Evolutionary conservation across 2,329 filamentous ascomycete genomes (phyloP), one percentile per base, ranked within the genome.

Genomic region (Aspergillus sp.): DNA sequence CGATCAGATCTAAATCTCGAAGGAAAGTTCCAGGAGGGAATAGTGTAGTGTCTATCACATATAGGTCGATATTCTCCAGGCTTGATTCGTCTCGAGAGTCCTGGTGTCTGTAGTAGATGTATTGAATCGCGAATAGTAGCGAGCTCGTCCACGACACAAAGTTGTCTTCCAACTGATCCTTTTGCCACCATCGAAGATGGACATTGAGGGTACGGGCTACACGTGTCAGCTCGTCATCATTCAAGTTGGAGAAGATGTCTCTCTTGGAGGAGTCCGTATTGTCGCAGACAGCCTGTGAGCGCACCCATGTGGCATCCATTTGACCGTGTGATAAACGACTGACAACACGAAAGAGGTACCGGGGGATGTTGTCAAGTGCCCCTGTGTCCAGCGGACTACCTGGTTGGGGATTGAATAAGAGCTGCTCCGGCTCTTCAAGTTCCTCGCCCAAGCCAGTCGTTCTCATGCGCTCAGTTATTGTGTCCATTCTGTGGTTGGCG

Each of bases 61-160:
- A 49, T 4, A 49, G 17, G 17, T 37, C 15, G 31, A 49, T 49
- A 37, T 25, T 0, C 5, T 37, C 14, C 4, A 49, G 15, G 17
- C 14, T 12, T 1, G 47, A 37, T n/a, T 12, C 1, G 19, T 49
- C 47, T 1, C 6, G 14, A 7, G 14, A 2, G 31, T 9, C 15
- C 6, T 49, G 11, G 35, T 60, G 54, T 41, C 62, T 53, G 39
- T 64, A 64, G 45, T 63, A 65, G 50, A 65, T 65, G 53, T 61
- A 65, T 43, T 60, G 55, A 31, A 64, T 47, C 5, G 59, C 59
- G 46, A 62, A 60, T 14, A 60, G 55, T 19, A 62, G 51, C 3
- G 62, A 64, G 52, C 57, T 64, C 7, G 62, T 62, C 59, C 57
- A 64, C 4, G 59, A 60, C 12, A 64, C 60, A 39, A 62, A 62